phyloP scores from a whole-genome alignment of 306 rosid genomes.

The Vigna hirtella region DNA sequence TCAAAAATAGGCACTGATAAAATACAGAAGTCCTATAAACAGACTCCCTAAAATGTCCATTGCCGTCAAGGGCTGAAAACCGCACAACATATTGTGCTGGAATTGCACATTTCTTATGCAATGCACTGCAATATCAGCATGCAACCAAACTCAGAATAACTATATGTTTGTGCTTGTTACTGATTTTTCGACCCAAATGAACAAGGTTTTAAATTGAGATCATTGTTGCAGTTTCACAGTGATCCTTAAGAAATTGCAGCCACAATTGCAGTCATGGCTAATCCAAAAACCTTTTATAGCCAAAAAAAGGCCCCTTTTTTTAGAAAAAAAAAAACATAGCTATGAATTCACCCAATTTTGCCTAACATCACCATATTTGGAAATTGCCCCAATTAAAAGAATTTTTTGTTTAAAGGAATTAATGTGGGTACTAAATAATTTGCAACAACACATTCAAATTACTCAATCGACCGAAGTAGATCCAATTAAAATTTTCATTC shows the following conservation, averaged over 20 bases:
- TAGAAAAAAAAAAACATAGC: background rate
- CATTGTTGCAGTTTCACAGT: background rate
- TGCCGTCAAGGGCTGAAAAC: slow-evolving; percentile 9
- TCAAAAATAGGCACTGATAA: background rate
- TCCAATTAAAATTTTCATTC: slow-evolving; percentile 5
- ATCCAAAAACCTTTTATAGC: background rate
- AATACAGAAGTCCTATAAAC: slow-evolving; percentile 22
- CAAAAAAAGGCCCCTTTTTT: too few species aligned
- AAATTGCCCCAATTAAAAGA: background rate
- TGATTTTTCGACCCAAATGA: slow-evolving; percentile 31
- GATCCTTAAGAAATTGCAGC: background rate
- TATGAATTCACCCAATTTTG: background rate
- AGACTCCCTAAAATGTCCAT: slow-evolving; percentile 9
- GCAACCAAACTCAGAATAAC: background rate
- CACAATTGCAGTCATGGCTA: background rate
- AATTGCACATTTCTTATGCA: background rate
- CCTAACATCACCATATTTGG: too few species aligned
- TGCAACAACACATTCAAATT: too few species aligned
- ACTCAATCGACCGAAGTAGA: too few species aligned
- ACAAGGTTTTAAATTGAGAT: background rate
- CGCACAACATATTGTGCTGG: background rate
- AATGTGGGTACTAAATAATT: too few species aligned
- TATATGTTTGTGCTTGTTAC: background rate
- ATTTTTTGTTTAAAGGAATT: too few species aligned
- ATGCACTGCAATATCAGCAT: background rate